These are phyloP conservation scores for Phaffomyces antillensis DNA, from an alignment of 805 yeast species.

Conservation along the genomic window DNA sequence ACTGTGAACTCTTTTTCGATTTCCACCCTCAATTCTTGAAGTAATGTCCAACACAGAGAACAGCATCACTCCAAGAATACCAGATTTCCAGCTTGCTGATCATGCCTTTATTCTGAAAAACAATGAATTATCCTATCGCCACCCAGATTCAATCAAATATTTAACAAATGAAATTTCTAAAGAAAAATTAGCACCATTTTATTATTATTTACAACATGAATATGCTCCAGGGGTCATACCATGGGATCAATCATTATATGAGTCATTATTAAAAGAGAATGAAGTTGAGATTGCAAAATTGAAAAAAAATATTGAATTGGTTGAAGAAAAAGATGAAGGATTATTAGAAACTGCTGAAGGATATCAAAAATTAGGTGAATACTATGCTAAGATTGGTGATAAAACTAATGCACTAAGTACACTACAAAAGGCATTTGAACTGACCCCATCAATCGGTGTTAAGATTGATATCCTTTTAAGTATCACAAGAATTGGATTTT, in stretches of 20 bases:
- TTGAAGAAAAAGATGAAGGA: slow-evolving; percentile 67
- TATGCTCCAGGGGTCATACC: slow-evolving; percentile 31
- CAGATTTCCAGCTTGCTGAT: slow-evolving; percentile 80
- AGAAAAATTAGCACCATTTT: slow-evolving; percentile 76
- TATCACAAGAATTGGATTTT: slow-evolving; percentile 81
- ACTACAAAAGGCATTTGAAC: slow-evolving; percentile 63
- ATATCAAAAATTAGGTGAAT: slow-evolving; percentile 79
- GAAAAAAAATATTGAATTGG: slow-evolving; percentile 36
- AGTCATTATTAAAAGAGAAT: slow-evolving; percentile 45
- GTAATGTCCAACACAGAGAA: slow-evolving; percentile 11
- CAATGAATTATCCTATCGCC: slow-evolving; percentile 31
- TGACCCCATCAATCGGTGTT: slow-evolving; percentile 80
- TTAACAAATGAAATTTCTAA: slow-evolving; percentile 48
- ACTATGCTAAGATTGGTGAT: slow-evolving; percentile 82
- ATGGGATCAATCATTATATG: slow-evolving; percentile 58
- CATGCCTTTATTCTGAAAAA: slow-evolving; percentile 56
- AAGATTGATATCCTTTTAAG: slow-evolving; percentile 84
- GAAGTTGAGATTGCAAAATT: slow-evolving; percentile 43
- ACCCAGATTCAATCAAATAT: slow-evolving; percentile 36
- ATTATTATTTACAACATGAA: slow-evolving; percentile 54
- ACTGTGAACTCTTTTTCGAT: too few species aligned
- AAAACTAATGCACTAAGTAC: slow-evolving; percentile 59
- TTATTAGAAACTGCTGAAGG: slow-evolving; percentile 74
- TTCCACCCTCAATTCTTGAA: too few species aligned
- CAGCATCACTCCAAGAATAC: slow-evolving; percentile 38